A percentile compares a stretch with the other conserved stretches of the same genome.
phyloP scores from a whole-genome alignment of 495 filamentous ascomycete genomes.

The Trichoderma parareesei region DNA sequence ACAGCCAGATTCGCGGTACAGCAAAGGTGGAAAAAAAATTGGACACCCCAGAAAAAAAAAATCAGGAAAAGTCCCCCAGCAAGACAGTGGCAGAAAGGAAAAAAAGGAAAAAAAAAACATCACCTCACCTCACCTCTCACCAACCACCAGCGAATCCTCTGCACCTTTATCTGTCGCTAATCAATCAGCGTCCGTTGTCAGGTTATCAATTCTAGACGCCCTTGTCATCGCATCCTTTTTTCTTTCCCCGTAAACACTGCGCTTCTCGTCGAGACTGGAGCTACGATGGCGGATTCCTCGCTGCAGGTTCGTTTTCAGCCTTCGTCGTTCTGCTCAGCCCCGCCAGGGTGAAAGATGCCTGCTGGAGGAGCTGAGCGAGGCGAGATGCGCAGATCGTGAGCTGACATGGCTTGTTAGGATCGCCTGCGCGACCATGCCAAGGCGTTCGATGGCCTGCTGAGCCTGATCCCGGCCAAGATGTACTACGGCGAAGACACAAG shows the following conservation, averaged over 20 bases:
- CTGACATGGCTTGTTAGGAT: conserved; percentile 46
- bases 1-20: conserved; percentile 1
- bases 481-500: conserved; percentile 83
- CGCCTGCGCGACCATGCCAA: conserved; percentile 76
- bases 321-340: conserved; percentile 9
- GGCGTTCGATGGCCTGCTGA: conserved; percentile 85
- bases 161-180: background rate
- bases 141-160: background rate
- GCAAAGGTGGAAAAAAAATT: conserved; percentile 6
- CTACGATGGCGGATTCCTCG: conserved; percentile 26
- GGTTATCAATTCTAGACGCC: background rate
- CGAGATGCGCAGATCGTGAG: conserved; percentile 10
- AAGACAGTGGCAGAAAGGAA: conserved; percentile 6
- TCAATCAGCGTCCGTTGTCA: background rate
- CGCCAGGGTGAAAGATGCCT: conserved; percentile 13
- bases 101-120: background rate
- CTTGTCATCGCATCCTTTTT: background rate
- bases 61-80: background rate
- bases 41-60: conserved; percentile 4
- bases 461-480: conserved; percentile 84
- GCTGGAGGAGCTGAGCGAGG: background rate
- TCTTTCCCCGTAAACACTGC: background rate
- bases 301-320: conserved; percentile 26
- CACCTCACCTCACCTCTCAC: background rate
- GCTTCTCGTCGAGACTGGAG: background rate